Percentiles rank a stretch among this genome's conserved stretches.
These are phyloP conservation scores for Magnusiomyces sp. DNA, from an alignment of 1,139 yeast genomes.

Conservation along the genomic window DNA sequence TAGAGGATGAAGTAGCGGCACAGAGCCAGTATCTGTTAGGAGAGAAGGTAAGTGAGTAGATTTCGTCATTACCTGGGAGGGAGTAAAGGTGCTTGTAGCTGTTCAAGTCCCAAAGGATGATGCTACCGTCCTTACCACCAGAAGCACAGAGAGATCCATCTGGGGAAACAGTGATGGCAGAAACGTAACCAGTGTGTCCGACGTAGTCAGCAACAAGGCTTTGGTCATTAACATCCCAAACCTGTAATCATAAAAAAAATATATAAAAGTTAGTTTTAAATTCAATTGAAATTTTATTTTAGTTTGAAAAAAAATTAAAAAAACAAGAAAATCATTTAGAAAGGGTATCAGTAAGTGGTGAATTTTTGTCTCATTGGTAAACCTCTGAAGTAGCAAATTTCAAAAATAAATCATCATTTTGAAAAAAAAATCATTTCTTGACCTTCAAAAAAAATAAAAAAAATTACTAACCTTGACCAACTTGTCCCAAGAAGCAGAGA, in stretches of 20 bases:
- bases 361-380: conserved; percentile 90
- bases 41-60: conserved; percentile 97
- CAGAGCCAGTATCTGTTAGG: conserved; percentile 99
- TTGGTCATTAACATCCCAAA: conserved; percentile 90
- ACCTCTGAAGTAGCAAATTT: conserved; percentile 99
- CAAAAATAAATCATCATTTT: conserved; percentile 27
- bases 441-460: conserved; percentile 4
- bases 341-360: conserved; percentile 79
- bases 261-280: not conserved
- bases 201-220: conserved; percentile 90
- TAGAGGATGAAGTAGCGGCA: conserved; percentile 97
- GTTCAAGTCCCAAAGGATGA: conserved; percentile 98
- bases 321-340: not conserved
- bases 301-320: not conserved
- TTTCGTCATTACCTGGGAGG: conserved; percentile 92
- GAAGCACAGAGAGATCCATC: conserved; percentile 99
- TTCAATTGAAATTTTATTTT: not conserved
- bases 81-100: conserved; percentile 86
- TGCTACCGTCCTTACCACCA: conserved; percentile 99
- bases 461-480: conserved; percentile 87
- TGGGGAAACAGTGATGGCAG: conserved; percentile 97
- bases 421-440: conserved; percentile 7
- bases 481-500: conserved; percentile 99
- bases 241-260: conserved; percentile 39
- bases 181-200: conserved; percentile 99